A percentile compares a stretch with the other conserved stretches of the same genome.
Conservation (phyloP, 371 early-diverging fungal species). For the Nematocida major region DNA sequence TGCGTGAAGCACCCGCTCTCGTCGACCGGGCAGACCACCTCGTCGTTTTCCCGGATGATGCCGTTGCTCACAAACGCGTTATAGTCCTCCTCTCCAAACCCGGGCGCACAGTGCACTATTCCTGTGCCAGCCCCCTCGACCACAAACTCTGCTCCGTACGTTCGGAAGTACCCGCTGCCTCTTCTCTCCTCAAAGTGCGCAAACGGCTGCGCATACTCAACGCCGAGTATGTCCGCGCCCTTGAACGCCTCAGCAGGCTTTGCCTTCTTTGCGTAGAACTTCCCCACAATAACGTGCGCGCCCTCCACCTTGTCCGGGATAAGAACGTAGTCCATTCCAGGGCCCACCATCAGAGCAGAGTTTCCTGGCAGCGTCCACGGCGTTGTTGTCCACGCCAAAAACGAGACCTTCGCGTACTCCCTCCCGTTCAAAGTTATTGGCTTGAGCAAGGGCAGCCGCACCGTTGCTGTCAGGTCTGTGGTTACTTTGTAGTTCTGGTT, state of each 20-base stretch:
- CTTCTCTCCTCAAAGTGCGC: slow-evolving; percentile 70
- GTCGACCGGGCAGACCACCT: slow-evolving; percentile 83
- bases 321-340: slow-evolving; percentile 84
- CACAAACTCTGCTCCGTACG: slow-evolving; percentile 81
- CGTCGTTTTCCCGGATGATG: slow-evolving; percentile 76
- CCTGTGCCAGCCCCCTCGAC: slow-evolving; percentile 93
- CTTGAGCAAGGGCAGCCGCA: slow-evolving; percentile 76
- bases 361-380: slow-evolving; percentile 99
- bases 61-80: slow-evolving; percentile 78
- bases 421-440: slow-evolving; percentile 70
- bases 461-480: slow-evolving; percentile 83
- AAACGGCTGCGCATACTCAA: slow-evolving; percentile 83
- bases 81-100: slow-evolving; percentile 99
- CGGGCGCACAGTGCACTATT: slow-evolving; percentile 97
- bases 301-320: slow-evolving; percentile 70
- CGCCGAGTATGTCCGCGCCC: slow-evolving; percentile 77
- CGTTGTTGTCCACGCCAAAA: slow-evolving; percentile 98
- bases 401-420: slow-evolving; percentile 65
- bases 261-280: slow-evolving; percentile 63
- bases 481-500: slow-evolving; percentile 97
- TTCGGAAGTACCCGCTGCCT: slow-evolving; percentile 73
- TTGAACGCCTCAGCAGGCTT: slow-evolving; percentile 72
- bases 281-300: slow-evolving; percentile 52
- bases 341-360: slow-evolving; percentile 83
- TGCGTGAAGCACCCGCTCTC: slow-evolving; percentile 79